Evolutionary conservation across 192 early-diverging fungal genomes (phyloP).

Genomic region (Mortierella alpina): DNA sequence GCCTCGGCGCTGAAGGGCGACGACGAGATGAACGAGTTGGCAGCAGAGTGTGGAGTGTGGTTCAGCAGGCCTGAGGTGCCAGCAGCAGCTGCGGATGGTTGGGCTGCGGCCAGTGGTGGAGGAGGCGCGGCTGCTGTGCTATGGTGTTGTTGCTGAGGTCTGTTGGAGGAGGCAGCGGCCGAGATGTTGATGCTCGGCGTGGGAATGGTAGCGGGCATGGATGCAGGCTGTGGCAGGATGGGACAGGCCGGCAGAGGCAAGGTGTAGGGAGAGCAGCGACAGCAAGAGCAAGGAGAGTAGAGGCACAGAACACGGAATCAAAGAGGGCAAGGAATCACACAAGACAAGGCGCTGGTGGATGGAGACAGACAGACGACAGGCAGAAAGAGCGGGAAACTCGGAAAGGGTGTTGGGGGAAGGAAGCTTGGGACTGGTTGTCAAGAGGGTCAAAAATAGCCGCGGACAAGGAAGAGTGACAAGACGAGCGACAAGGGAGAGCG

Average conservation of each 20-base stretch:
- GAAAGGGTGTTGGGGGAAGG: too few relatives aligned
- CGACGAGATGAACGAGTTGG: constrained; percentile 12
- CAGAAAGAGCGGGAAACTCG: neutral
- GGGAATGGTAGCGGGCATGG: constrained; percentile 46
- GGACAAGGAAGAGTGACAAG: neutral
- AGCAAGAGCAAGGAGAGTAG: neutral
- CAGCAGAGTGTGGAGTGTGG: constrained; percentile 3
- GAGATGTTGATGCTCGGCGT: constrained; percentile 53
- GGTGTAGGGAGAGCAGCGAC: neutral
- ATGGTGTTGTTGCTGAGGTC: neutral
- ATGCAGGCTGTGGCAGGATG: neutral
- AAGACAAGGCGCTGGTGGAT: neutral
- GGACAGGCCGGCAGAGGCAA: neutral
- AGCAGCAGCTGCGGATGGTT: constrained; percentile 4
- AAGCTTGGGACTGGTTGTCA: neutral
- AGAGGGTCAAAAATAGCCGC: neutral
- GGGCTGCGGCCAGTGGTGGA: constrained; percentile 5
- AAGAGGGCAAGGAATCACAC: neutral
- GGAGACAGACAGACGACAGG: neutral
- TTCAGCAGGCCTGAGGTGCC: constrained; percentile 1
- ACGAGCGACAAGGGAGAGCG: neutral
- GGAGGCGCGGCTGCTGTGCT: neutral
- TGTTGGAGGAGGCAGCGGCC: constrained; percentile 4
- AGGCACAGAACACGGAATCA: neutral
- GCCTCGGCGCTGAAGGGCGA: constrained; percentile 42